A percentile compares a stretch with the other conserved stretches of the same genome.
Evolutionary conservation across 2,329 filamentous ascomycete genomes (phyloP).

Genomic region (Fusarium tupiense): DNA sequence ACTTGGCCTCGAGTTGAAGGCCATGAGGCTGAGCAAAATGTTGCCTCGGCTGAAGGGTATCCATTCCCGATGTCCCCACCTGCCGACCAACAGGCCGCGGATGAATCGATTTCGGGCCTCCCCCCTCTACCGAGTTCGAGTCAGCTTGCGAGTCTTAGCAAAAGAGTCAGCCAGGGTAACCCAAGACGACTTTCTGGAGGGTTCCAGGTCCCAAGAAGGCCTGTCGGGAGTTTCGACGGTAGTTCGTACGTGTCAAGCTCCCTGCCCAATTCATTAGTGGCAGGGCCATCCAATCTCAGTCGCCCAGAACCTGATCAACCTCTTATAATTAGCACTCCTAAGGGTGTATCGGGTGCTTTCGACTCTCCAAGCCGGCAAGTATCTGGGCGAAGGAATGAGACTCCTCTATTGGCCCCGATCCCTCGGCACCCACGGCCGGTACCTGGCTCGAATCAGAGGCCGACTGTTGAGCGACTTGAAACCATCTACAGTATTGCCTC

Average conservation of each 20-base stretch:
- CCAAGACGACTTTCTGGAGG: constrained; percentile 56
- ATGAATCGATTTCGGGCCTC: constrained; percentile 49
- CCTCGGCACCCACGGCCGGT: constrained; percentile 60
- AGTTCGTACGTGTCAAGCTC: constrained; percentile 29
- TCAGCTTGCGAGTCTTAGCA: constrained; percentile 52
- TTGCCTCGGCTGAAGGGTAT: constrained; percentile 45
- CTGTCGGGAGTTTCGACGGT: constrained; percentile 49
- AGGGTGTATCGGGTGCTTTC: constrained; percentile 63
- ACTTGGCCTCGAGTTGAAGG: constrained; percentile 59
- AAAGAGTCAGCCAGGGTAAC: constrained; percentile 50
- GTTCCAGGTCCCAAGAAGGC: constrained; percentile 54
- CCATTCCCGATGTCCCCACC: constrained; percentile 55
- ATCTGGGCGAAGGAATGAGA: constrained; percentile 50
- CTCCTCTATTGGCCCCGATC: constrained; percentile 63
- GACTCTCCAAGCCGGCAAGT: constrained; percentile 54
- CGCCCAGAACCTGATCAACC: constrained; percentile 57
- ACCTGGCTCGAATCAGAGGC: constrained; percentile 48
- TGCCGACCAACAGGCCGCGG: constrained; percentile 37
- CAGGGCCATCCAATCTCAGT: constrained; percentile 10
- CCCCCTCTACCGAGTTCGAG: constrained; percentile 52
- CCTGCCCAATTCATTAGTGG: constrained; percentile 35
- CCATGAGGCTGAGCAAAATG: constrained; percentile 33
- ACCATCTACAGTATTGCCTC: constrained; percentile 59
- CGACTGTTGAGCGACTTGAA: constrained; percentile 64
- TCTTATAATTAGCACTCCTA: constrained; percentile 69